These are phyloP conservation scores for Aspergillus costaricaensis DNA, from an alignment of 2,329 filamentous ascomycete genomes.

Conservation along the genomic window DNA sequence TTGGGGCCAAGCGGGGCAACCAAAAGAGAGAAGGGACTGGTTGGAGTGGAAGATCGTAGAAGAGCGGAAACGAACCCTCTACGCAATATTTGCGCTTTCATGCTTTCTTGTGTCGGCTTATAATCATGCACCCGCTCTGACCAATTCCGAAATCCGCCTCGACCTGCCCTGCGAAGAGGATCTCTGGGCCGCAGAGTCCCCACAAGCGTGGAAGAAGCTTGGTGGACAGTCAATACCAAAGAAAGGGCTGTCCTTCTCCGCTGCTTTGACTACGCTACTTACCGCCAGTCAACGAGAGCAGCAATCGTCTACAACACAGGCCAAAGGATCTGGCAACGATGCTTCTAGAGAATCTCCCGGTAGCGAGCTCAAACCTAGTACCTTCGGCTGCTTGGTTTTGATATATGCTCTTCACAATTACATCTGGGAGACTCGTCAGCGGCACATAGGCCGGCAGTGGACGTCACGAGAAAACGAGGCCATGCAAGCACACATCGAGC, in stretches of 20 bases:
- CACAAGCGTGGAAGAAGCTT: slow-evolving; percentile 76
- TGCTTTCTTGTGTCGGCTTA: slow-evolving; percentile 90
- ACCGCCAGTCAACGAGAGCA: slow-evolving; percentile 70
- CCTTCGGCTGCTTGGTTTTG: slow-evolving; percentile 85
- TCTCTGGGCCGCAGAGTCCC: slow-evolving; percentile 79
- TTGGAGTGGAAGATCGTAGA: slow-evolving; percentile 83
- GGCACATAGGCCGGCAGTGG: slow-evolving; percentile 86
- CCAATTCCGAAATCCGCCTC: slow-evolving; percentile 88
- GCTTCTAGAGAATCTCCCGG: slow-evolving; percentile 54
- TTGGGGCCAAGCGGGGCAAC: slow-evolving; percentile 41
- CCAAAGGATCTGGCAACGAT: slow-evolving; percentile 49
- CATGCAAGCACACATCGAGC: slow-evolving; percentile 94
- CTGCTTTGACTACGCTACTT: slow-evolving; percentile 77
- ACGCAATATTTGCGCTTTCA: slow-evolving; percentile 85
- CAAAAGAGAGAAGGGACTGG: slow-evolving; percentile 64
- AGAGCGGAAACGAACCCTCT: slow-evolving; percentile 90
- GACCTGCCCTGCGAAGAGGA: slow-evolving; percentile 93
- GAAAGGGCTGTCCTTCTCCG: slow-evolving; percentile 75
- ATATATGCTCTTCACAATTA: slow-evolving; percentile 97
- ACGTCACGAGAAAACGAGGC: slow-evolving; percentile 89
- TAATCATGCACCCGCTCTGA: slow-evolving; percentile 86
- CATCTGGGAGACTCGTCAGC: slow-evolving; percentile 94
- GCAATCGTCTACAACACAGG: slow-evolving; percentile 39
- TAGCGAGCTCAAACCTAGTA: slow-evolving; percentile 75
- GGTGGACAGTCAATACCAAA: slow-evolving; percentile 73